Evolutionary conservation across 2,329 filamentous ascomycete species (phyloP).

Genomic region (Spiromastix sp.): DNA sequence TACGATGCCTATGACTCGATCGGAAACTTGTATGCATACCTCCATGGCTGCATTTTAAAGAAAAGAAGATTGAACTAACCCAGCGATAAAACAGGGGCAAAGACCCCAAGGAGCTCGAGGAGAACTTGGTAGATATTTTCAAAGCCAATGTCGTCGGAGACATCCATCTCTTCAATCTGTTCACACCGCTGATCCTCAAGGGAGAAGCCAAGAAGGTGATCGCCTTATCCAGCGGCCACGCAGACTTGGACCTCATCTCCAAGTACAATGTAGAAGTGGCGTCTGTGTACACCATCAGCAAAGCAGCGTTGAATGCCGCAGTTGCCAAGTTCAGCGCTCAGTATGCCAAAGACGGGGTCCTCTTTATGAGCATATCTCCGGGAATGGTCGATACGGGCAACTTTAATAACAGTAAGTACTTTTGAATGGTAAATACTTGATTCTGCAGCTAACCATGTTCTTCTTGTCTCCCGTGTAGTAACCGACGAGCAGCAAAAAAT

Average conservation of each 20-base stretch:
- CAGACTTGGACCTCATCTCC: conserved; percentile 36
- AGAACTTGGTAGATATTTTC: conserved; percentile 25
- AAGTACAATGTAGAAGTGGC: conserved; percentile 25
- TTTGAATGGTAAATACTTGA: conserved; percentile 4
- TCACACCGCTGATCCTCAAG: conserved; percentile 43
- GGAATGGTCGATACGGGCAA: conserved; percentile 40
- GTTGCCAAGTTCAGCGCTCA: conserved; percentile 44
- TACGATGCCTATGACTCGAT: conserved; percentile 24
- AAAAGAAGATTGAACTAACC: conserved; percentile 1
- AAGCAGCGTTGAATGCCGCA: conserved; percentile 43
- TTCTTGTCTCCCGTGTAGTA: conserved; percentile 6
- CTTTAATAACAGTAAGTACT: conserved; percentile 13
- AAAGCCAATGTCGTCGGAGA: conserved; percentile 43
- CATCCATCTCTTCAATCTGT: conserved; percentile 44
- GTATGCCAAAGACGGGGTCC: conserved; percentile 40
- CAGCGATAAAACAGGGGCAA: conserved; percentile 18
- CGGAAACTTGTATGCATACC: conserved; percentile 28
- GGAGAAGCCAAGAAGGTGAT: conserved; percentile 46
- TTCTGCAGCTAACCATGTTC: background rate
- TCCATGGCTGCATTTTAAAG: conserved; percentile 1
- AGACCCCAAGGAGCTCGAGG: conserved; percentile 25
- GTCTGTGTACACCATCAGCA: conserved; percentile 38
- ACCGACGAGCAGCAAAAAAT: conserved; percentile 16
- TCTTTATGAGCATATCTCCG: conserved; percentile 44
- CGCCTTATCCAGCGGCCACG: conserved; percentile 38